Percentiles rank a stretch among this genome's conserved stretches.
phyloP scores from a whole-genome alignment of 441 rosid species.

The Theobroma grandiflorum region DNA sequence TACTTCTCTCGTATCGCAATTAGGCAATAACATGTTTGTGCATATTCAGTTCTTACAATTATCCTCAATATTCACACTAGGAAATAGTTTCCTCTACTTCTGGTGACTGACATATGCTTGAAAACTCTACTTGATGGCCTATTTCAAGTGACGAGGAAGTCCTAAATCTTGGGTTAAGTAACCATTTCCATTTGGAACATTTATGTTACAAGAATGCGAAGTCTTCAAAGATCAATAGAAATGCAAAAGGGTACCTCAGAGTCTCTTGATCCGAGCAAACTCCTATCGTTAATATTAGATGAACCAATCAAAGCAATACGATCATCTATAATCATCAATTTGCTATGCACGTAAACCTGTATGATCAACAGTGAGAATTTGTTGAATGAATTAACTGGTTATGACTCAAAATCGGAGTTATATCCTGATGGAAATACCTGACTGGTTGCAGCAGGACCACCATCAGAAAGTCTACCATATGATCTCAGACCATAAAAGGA shows the following conservation, averaged over 20 bases:
- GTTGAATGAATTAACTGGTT: background rate
- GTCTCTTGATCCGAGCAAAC: conserved; percentile 80
- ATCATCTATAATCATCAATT: conserved; percentile 75
- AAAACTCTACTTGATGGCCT: background rate
- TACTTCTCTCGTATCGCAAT: too few relatives aligned
- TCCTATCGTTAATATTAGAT: conserved; percentile 74
- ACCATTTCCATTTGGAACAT: background rate
- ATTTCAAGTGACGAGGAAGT: background rate
- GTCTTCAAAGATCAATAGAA: background rate
- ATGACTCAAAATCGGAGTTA: background rate
- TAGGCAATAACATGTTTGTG: too few relatives aligned
- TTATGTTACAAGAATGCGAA: background rate
- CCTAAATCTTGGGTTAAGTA: background rate
- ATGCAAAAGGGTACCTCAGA: conserved; percentile 60
- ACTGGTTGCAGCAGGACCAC: conserved; percentile 64
- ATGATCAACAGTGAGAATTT: conserved; percentile 20
- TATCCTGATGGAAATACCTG: conserved; percentile 44
- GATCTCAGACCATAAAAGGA: conserved; percentile 72
- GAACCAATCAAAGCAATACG: conserved; percentile 65
- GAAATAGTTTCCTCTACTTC: background rate
- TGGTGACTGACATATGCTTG: too few relatives aligned
- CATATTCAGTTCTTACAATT: background rate
- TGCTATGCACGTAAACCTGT: conserved; percentile 76
- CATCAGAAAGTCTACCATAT: conserved; percentile 56
- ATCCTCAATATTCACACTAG: background rate